Base-by-base conservation (phyloP, 768 basidiomycete species). In the Rhodotorula diobovata region DNA sequence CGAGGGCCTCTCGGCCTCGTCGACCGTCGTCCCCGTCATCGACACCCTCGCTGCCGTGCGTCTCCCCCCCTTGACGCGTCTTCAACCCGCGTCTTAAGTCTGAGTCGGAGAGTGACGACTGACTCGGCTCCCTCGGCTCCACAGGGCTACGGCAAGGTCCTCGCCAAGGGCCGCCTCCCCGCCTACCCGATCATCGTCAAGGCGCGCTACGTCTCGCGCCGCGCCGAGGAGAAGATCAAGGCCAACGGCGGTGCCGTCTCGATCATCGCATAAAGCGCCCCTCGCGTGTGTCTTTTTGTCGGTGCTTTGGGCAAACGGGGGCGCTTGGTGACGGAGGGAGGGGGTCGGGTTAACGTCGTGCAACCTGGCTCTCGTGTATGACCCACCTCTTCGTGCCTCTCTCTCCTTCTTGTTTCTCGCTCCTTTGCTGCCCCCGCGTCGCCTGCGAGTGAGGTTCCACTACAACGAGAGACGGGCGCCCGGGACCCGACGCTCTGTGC, bases 131-230 rank as follows among this genome's bases (percentile, higher is more conserved):
- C 20, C 39, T 35, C 21, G n/a, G 32, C 11, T 25, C 41, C 81
- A 72, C 86, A 86, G 79, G 93, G 93, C 53, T 96, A 92, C 81
- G 90, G 88, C 77, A 96, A 96, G 83, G 88, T 96, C 73, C 83
- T 99, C 84, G 96, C 94, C 80, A 97, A 94, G 80, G 96, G 96
- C 84, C 81, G 91, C 76, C 86, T 98, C 74, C 91, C 92, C 43
- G 68, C 61, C 74, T 88, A 88, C 80, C 96, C 96, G 25, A 91
- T 93, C 85, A 98, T 99, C 79, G 91, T 99, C 78, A 98, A 98
- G 85, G 93, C 96, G 66, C 93, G 96, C 53, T 78, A 74, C 73
- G 77, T 78, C 45, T 68, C 67, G 28, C 74, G 76, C 61, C 63
- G 70, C 45, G 78, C 78, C 56, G 79, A 80, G 79, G 53, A 56